Evolutionary conservation across 495 filamentous ascomycete species (phyloP).

Genomic region (Eremomyces bilateralis): DNA sequence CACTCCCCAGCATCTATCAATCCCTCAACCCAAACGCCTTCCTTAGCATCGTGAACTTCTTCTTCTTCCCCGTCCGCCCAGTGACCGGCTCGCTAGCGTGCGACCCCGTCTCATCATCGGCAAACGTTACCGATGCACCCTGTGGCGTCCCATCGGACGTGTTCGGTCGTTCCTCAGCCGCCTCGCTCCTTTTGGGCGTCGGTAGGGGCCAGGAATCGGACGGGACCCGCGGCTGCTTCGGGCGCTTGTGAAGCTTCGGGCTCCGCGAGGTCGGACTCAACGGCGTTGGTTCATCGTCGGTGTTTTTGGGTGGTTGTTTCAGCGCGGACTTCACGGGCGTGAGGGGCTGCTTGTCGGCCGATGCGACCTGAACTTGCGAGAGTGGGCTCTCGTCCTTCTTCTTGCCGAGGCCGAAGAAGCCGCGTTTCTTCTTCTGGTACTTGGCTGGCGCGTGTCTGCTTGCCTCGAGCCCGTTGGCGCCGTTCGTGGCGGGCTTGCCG

Average conservation of each 20-base stretch:
- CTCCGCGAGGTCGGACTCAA: slow-evolving; percentile 3
- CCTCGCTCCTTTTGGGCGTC: slow-evolving; percentile 6
- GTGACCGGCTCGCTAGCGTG: slow-evolving; percentile 9
- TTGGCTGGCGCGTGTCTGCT: slow-evolving; percentile 9
- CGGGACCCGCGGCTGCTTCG: slow-evolving; percentile 9
- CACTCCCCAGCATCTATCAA: no score
- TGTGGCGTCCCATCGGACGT: slow-evolving; percentile 10
- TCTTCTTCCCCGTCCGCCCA: slow-evolving; percentile 27
- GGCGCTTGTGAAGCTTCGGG: slow-evolving; percentile 12
- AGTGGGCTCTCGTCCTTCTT: slow-evolving; percentile 9
- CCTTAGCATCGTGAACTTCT: slow-evolving; percentile 34
- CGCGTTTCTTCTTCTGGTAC: slow-evolving; percentile 10
- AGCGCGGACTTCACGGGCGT: background rate
- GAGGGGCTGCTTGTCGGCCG: background rate
- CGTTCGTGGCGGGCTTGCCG: slow-evolving; percentile 10
- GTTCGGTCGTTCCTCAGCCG: slow-evolving; percentile 9
- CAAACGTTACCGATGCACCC: background rate
- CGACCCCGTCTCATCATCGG: slow-evolving; percentile 1
- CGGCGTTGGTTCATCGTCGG: slow-evolving; percentile 2
- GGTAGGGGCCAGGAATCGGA: slow-evolving; percentile 15
- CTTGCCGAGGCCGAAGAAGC: slow-evolving; percentile 17
- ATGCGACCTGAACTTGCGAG: no score
- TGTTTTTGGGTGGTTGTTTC: background rate
- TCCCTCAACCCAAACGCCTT: slow-evolving; percentile 33
- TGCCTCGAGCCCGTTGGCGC: background rate